phyloP scores from a whole-genome alignment of 352 stramenopile species.

The Phytopythium mirpurense region DNA sequence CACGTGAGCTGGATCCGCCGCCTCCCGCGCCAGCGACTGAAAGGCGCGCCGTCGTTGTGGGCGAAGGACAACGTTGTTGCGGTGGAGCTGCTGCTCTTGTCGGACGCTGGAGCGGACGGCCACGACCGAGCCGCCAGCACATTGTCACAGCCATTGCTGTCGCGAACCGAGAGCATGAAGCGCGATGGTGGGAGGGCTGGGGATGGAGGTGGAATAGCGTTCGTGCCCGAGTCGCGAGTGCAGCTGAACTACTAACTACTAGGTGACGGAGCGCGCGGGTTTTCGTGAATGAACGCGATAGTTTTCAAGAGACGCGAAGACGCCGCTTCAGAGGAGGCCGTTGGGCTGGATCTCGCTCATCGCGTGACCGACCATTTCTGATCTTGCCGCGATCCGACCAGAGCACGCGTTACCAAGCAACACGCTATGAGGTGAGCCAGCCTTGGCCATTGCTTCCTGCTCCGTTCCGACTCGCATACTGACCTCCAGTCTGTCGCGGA shows the following conservation, averaged over 20 bases:
- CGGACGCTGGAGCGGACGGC: background rate
- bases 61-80: background rate
- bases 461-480: background rate
- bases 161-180: background rate
- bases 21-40: background rate
- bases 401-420: background rate
- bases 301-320: background rate
- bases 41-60: background rate
- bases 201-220: slow-evolving; percentile 1
- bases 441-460: background rate
- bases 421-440: background rate
- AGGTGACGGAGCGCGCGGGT: background rate
- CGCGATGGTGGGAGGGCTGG: background rate
- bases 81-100: slow-evolving; percentile 5
- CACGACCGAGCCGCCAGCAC: background rate
- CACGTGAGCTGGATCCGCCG: slow-evolving; percentile 25
- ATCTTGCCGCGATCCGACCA: background rate
- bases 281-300: background rate
- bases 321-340: too few species aligned
- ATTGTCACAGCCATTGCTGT: background rate
- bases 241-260: slow-evolving; percentile 11
- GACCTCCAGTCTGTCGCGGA: background rate
- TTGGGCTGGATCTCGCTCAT: too few species aligned
- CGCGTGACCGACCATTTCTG: too few species aligned
- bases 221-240: slow-evolving; percentile 3